A percentile compares a stretch with the other conserved stretches of the same genome.
Conservation (phyloP, 2,329 filamentous ascomycete species). For the Lachnellula arida region DNA sequence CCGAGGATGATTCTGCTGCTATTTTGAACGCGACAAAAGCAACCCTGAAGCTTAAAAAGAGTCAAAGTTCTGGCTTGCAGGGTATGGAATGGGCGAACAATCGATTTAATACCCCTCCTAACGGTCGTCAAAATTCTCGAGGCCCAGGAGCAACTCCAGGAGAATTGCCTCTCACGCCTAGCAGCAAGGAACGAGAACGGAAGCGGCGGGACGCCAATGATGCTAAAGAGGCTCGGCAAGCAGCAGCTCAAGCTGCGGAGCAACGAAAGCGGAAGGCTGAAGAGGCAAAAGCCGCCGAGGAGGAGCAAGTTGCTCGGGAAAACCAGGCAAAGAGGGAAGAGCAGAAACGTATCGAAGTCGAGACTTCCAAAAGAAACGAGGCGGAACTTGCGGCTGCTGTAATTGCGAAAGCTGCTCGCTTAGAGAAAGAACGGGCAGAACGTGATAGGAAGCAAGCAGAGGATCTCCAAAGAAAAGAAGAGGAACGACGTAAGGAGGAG, state of each 20-base stretch:
- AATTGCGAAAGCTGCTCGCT: conserved; percentile 12
- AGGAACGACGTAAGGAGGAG: conserved; percentile 3
- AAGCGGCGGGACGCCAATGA: conserved; percentile 14
- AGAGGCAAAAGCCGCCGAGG: conserved; percentile 14
- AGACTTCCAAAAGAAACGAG: conserved; percentile 9
- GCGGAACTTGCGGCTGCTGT: conserved; percentile 7
- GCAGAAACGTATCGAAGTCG: conserved; percentile 12
- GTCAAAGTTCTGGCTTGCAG: conserved; percentile 10
- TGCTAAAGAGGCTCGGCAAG: conserved; percentile 13
- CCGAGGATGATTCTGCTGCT: conserved; percentile 21
- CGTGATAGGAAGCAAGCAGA: conserved; percentile 11
- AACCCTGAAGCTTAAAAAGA: conserved; percentile 18
- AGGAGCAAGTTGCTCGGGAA: conserved; percentile 10
- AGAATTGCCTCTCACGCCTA: conserved; percentile 25
- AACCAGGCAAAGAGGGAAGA: conserved; percentile 10
- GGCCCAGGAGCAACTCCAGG: conserved; percentile 4
- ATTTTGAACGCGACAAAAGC: conserved; percentile 14
- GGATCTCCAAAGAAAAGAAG: conserved; percentile 3
- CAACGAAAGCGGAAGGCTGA: conserved; percentile 16
- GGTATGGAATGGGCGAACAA: conserved; percentile 15
- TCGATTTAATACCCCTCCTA: conserved; percentile 22
- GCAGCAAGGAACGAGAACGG: conserved; percentile 20
- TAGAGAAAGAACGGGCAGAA: conserved; percentile 15
- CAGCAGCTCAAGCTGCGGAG: conserved; percentile 22
- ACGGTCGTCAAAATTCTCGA: conserved; percentile 11